Base-by-base conservation (phyloP, 257 asterid species). In the Verbena officinalis region DNA sequence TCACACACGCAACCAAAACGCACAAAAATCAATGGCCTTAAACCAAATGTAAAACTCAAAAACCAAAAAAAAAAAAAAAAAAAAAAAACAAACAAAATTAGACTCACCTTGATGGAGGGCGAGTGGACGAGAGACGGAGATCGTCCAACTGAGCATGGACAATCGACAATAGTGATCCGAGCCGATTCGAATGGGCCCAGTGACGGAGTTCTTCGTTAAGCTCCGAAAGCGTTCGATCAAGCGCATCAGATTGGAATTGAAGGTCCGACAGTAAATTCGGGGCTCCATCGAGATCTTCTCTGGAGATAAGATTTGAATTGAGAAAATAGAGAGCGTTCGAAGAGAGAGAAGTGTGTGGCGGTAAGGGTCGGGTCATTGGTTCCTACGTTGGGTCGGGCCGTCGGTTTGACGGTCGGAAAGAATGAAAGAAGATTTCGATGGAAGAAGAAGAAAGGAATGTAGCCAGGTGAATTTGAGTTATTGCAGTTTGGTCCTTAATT, bases 251-350 rank as follows among this genome's bases (percentile, higher is more conserved):
- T 74, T 84, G 81, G 43, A 20, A 67, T 45, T 71, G 86, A 83
- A 89, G 95, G 82, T 82, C 87, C 62, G 87, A 87, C 27, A 87
- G 73, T 55, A 89, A 79, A 62, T 27, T 16, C 53, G 97, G 77
- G 71, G 93, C 92, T 55, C 66, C 78, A 13, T 56, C 72, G 19
- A 92, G 89, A 68, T 85, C 89, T 42, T 79, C 82, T 51, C 62
- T 65, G 59, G 95, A 73, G 71, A 76, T 68, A 46, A 92, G 80
- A 38, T 78, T 83, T 33, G 91, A 80, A 73, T 87, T 82, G 72
- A 92, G 95, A 60, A 82, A 89, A 50, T 85, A 77, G 39, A 87
- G 65, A 68, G 83, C 71, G 19, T 87, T 69, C 5, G 82, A 76
- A 7, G 95, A 84, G 50, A 92, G 83, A 44, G 91, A 85, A 22